phyloP scores from a whole-genome alignment of 208 protist species.

The Wallacemonas sp. region DNA sequence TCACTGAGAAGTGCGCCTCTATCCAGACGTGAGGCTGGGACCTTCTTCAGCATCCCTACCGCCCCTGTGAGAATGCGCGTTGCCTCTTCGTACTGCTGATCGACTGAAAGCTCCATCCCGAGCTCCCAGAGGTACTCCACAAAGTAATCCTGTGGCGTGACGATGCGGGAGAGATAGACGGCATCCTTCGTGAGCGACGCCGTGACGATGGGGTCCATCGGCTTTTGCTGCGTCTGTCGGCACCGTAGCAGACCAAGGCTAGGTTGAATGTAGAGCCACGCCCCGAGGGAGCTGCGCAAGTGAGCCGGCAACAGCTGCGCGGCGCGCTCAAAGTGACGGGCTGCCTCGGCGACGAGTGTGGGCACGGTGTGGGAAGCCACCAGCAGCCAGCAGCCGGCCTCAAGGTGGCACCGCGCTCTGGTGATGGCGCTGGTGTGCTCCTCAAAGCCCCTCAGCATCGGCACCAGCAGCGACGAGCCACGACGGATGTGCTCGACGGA shows the following conservation, averaged over 20 bases:
- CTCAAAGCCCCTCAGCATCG: constrained; percentile 23
- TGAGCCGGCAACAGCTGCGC: constrained; percentile 36
- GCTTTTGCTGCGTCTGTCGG: constrained; percentile 27
- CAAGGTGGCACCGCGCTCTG: constrained; percentile 21
- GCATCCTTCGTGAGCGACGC: constrained; percentile 45
- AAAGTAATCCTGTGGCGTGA: constrained; percentile 55
- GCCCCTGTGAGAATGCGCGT: constrained; percentile 42
- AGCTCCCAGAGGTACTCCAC: constrained; percentile 78
- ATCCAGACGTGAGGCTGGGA: constrained; percentile 37
- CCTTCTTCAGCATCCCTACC: constrained; percentile 41
- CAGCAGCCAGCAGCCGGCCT: constrained; percentile 39
- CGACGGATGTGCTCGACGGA: constrained; percentile 22
- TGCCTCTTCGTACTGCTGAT: constrained; percentile 40
- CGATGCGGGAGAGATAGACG: constrained; percentile 41
- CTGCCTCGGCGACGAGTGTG: constrained; percentile 36
- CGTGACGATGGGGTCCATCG: constrained; percentile 21
- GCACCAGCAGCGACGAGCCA: constrained; percentile 17
- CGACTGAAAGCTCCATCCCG: constrained; percentile 66
- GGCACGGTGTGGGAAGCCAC: constrained; percentile 24
- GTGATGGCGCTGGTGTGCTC: constrained; percentile 18
- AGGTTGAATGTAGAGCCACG: constrained; percentile 67
- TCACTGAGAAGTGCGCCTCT: constrained; percentile 34
- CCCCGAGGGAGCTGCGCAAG: constrained; percentile 39
- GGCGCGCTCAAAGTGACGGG: constrained; percentile 48
- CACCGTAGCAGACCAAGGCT: constrained; percentile 60